These are phyloP conservation scores for Umbelopsis ramanniana DNA, from an alignment of 192 early-diverging fungal genomes.

Conservation along the genomic window DNA sequence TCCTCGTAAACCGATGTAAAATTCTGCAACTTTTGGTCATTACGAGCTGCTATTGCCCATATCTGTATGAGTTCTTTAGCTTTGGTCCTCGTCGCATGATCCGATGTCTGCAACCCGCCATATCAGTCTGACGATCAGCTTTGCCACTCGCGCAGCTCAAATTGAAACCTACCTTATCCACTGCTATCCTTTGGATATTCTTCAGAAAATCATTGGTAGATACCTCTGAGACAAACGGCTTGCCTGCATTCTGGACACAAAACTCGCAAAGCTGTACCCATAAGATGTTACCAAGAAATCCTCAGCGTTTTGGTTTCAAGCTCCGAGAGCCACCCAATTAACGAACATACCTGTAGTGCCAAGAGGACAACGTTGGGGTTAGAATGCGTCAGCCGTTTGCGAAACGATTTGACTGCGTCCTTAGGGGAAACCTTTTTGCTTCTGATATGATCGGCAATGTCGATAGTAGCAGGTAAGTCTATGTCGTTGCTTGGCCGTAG, in stretches of 20 bases:
- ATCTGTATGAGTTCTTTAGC: slow-evolving; percentile 78
- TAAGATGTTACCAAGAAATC: slow-evolving; percentile 27
- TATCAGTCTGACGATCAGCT: too few species aligned
- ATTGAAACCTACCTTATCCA: slow-evolving; percentile 47
- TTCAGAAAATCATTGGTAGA: slow-evolving; percentile 88
- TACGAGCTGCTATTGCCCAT: slow-evolving; percentile 81
- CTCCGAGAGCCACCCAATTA: background rate
- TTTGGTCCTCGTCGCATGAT: slow-evolving; percentile 72
- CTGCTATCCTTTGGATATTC: slow-evolving; percentile 65
- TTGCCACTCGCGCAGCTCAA: slow-evolving; percentile 16
- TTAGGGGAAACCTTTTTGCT: slow-evolving; percentile 76
- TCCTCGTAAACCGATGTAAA: slow-evolving; percentile 73
- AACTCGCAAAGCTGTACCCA: slow-evolving; percentile 68
- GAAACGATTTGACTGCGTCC: slow-evolving; percentile 69
- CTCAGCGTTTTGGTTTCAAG: background rate
- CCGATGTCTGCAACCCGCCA: slow-evolving; percentile 11
- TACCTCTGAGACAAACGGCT: slow-evolving; percentile 80
- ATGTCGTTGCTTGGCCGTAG: slow-evolving; percentile 78
- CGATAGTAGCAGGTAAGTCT: slow-evolving; percentile 76
- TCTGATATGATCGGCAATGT: slow-evolving; percentile 90
- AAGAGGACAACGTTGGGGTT: slow-evolving; percentile 94
- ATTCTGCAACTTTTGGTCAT: slow-evolving; percentile 76
- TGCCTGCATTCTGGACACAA: slow-evolving; percentile 91
- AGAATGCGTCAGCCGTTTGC: slow-evolving; percentile 71
- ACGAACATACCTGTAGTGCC: slow-evolving; percentile 64